Evolutionary conservation across 2,329 filamentous ascomycete species (phyloP).

Genomic region (Penicillium sp.): DNA sequence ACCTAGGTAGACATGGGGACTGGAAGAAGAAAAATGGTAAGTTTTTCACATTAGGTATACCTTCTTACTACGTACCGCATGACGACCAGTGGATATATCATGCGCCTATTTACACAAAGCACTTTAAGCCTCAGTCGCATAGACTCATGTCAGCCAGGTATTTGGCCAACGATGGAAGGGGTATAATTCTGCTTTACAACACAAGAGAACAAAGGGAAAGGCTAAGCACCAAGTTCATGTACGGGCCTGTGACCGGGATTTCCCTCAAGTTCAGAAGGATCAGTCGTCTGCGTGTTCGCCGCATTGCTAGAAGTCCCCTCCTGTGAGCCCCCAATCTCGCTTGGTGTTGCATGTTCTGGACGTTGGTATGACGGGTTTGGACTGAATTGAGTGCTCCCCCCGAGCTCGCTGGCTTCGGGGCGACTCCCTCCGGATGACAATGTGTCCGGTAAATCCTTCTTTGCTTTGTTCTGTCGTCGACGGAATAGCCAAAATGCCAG

Average conservation of each 20-base stretch:
- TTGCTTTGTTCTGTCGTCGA: background rate
- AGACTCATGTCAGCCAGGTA: background rate
- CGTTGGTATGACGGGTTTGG: background rate
- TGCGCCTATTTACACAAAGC: background rate
- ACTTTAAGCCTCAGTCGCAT: background rate
- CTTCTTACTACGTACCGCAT: too few relatives aligned
- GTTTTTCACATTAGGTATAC: too few relatives aligned
- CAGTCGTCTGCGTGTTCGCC: background rate
- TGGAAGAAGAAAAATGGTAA: too few relatives aligned
- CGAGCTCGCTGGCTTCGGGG: background rate
- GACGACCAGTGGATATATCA: background rate
- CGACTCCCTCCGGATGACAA: background rate
- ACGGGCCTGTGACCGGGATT: background rate
- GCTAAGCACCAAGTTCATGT: conserved; percentile 4
- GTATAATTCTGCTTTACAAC: background rate
- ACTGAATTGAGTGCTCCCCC: background rate
- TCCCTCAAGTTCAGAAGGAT: background rate
- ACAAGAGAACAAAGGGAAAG: background rate
- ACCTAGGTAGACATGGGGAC: too few relatives aligned
- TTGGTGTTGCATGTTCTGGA: background rate
- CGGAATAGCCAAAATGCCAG: conserved; percentile 4
- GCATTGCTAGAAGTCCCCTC: background rate
- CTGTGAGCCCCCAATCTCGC: background rate
- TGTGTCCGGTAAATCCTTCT: background rate
- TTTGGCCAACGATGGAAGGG: background rate